Base-by-base conservation (phyloP, 1,139 yeast species). In the Lodderomyces margitis region DNA sequence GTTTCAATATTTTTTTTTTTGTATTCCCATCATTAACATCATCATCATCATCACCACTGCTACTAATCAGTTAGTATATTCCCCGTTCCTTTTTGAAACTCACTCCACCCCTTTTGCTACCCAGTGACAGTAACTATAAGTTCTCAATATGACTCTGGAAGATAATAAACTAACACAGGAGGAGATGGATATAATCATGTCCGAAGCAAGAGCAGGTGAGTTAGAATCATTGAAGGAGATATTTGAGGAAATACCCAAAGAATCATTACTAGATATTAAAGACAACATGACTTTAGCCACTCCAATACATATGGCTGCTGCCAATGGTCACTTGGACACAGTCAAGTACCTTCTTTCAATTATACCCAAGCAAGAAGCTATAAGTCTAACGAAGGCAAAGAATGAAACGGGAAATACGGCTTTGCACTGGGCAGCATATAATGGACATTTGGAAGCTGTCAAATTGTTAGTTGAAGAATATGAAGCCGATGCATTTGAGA, bases 261-360 rank as follows among this genome's bases (percentile, higher is more conserved):
- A 66, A 2, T 61, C 72, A 10, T 60, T 85, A 37, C 51, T 73
- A 35, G 60, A 62, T 4, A 80, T 83, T 45, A 78, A 75, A 53
- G 94, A 87, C 51, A 83, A 81, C 37, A 70, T 64, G 39, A 75
- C 89, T 1, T 64, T 75, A 40, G 78, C 86, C 42, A 87, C 96
- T 0, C 85, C 96, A 10, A 66, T 92, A 40, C 98, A 92, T 58
- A 87, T 87, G 89, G 96, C 98, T 1, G 81, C 95, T 25, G 98
- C 94, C 25, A 92, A 92, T 61, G 98, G 97, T 0, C 95, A 91
- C 58, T 49, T 69, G n/a, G 88, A 81, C 38, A 79, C 82, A 5
- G 77, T 86, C 25, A 62, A 77, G 52, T 84, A 75, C 56, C 66
- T 88, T 36, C 58, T 88, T 35, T 69, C 78, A 1, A 57, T 81